Base-by-base conservation (phyloP, 2,329 filamentous ascomycete species). In the Fusarium torreyae region DNA sequence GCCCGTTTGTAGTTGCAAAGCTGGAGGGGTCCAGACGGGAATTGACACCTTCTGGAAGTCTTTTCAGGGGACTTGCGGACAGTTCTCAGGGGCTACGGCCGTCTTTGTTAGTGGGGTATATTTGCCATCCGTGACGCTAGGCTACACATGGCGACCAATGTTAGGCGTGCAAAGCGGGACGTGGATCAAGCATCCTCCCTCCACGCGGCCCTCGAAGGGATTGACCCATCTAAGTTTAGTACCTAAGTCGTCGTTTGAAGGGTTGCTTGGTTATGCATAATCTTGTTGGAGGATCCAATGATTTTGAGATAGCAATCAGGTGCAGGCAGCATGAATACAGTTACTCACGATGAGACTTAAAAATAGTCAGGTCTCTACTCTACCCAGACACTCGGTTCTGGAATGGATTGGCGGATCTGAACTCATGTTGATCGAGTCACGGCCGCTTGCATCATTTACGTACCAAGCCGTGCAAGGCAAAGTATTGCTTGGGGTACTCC, bases 361-460 rank as follows among this genome's bases (percentile, higher is more conserved):
- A 38, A 31, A 31, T 13, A 11, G 28, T 31, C 11, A 31, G 9
- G 9, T 13, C 10, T 31, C 10, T 17, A 34, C 31, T 31, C 10
- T 17, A 34, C 31, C 52, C 28, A 34, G 28, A 9, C 31, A 34
- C 39, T 42, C 13, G 26, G 33, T 34, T 33, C 52, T 68, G 57
- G 66, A 69, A 69, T 64, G 63, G 40, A 54, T 63, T 64, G 45
- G 52, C 50, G 49, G 36, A 24, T 33, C 53, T 36, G 26, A 44
- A 51, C 18, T 43, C 31, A 18, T n/a, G 40, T 46, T 68, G 46
- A 62, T 56, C 43, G 63, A 70, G 67, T 60, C 57, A 43, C 45
- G 54, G 54, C 67, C 53, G 67, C 57, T 68, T 70, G 53, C 67
- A 70, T 69, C 66, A 63, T 58, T 64, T 54, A 31, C 44, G 22